These are phyloP conservation scores for Alternaria novae-zelandiae DNA, from an alignment of 2,329 filamentous ascomycete species.

Conservation along the genomic window DNA sequence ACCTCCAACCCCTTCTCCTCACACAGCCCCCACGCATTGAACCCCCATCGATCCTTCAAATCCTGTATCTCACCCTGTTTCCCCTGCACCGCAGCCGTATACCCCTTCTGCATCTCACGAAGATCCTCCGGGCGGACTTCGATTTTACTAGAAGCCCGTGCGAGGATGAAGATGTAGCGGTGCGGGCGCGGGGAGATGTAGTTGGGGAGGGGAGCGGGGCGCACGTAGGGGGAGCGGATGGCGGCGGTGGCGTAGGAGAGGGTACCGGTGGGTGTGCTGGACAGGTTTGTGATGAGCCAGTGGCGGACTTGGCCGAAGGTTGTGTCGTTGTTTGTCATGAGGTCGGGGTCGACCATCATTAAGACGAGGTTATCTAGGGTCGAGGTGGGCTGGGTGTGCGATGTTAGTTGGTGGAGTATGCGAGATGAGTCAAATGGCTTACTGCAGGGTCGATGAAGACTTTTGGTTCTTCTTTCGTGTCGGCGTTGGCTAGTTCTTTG, in stretches of 20 bases:
- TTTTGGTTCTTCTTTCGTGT: slow-evolving; percentile 26
- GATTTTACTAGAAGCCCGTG: slow-evolving; percentile 4
- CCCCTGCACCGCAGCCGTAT: slow-evolving; percentile 20
- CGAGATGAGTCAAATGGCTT: background rate
- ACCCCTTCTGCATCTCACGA: slow-evolving; percentile 23
- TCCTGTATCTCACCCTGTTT: slow-evolving; percentile 27
- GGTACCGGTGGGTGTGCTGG: slow-evolving; percentile 12
- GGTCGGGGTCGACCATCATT: slow-evolving; percentile 29
- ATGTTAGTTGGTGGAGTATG: background rate
- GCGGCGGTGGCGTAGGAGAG: background rate
- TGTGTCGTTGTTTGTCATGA: slow-evolving; percentile 29
- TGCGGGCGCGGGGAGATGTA: slow-evolving; percentile 17
- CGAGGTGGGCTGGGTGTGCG: slow-evolving; percentile 9
- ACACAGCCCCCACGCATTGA: slow-evolving; percentile 26
- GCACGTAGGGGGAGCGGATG: slow-evolving; percentile 25
- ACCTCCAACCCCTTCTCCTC: slow-evolving; percentile 25
- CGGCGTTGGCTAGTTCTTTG: slow-evolving; percentile 18
- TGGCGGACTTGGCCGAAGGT: slow-evolving; percentile 32
- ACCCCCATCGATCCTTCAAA: slow-evolving; percentile 32
- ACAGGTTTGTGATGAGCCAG: slow-evolving; percentile 28
- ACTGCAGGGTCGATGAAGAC: slow-evolving; percentile 19
- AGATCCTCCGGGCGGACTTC: slow-evolving; percentile 24
- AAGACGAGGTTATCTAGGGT: slow-evolving; percentile 22
- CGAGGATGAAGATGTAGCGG: slow-evolving; percentile 30
- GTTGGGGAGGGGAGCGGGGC: slow-evolving; percentile 29